Percentiles rank a stretch among this genome's conserved stretches.
Conservation (phyloP, 148 eudicot species). For the Nyssa sinensis region DNA sequence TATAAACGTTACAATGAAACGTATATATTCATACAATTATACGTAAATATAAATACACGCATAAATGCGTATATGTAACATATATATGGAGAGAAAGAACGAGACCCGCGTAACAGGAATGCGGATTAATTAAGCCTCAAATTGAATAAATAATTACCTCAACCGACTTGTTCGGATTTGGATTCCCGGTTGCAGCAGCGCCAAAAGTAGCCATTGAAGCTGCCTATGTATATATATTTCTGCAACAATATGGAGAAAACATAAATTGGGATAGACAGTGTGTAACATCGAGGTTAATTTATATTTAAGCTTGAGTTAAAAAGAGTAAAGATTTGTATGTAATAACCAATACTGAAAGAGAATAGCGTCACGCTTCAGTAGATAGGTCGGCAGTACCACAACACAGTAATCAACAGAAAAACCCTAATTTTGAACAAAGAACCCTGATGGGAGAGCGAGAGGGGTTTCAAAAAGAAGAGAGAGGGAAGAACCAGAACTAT, state of each 20-base stretch:
- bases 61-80: background rate
- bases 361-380: no score
- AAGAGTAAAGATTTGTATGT: background rate
- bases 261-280: background rate
- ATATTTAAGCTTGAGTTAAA: no score
- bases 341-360: background rate
- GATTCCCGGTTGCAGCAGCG: conserved; percentile 14
- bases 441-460: no score
- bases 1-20: no score
- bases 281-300: no score
- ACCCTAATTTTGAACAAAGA: no score
- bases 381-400: background rate
- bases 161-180: conserved; percentile 33
- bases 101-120: background rate
- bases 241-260: background rate
- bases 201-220: conserved; percentile 33
- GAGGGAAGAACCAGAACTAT: no score
- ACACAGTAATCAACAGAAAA: background rate
- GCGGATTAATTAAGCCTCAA: background rate
- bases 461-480: background rate
- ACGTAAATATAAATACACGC: background rate
- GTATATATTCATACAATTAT: no score
- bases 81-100: background rate
- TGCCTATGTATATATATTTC: background rate
- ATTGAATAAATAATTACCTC: conserved; percentile 22